These are phyloP conservation scores for Penicillium sp. DNA, from an alignment of 2,329 filamentous ascomycete genomes.

Conservation along the genomic window DNA sequence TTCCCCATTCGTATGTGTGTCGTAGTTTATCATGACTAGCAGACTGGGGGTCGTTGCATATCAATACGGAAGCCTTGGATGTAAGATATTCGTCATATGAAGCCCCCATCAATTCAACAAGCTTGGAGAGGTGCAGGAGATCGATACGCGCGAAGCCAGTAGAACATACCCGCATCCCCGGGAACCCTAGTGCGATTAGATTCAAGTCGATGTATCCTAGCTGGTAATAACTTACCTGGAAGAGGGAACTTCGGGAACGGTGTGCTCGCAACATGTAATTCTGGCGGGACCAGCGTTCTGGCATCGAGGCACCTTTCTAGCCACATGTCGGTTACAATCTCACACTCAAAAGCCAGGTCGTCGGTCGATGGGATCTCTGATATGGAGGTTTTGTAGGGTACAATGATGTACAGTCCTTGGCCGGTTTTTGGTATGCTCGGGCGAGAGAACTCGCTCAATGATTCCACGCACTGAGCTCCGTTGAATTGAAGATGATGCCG, in stretches of 20 bases:
- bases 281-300: conserved; percentile 68
- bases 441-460: conserved; percentile 34
- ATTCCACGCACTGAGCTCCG: conserved; percentile 40
- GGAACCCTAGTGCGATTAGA: conserved; percentile 54
- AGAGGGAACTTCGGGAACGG: conserved; percentile 73
- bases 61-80: conserved; percentile 67
- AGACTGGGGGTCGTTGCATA: conserved; percentile 61
- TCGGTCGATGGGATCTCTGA: conserved; percentile 38
- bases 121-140: conserved; percentile 76
- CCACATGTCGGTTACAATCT: conserved; percentile 83
- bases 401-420: conserved; percentile 38
- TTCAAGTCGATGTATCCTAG: background rate
- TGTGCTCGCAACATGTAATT: conserved; percentile 68
- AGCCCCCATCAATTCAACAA: conserved; percentile 73
- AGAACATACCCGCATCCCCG: conserved; percentile 69
- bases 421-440: conserved; percentile 35
- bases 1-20: conserved; percentile 69
- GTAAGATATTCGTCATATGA: conserved; percentile 76
- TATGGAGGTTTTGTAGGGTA: conserved; percentile 38
- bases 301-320: conserved; percentile 82
- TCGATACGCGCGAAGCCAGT: conserved; percentile 83
- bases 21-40: conserved; percentile 71
- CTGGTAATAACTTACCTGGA: conserved; percentile 38
- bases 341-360: conserved; percentile 43
- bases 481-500: conserved; percentile 42